Evolutionary conservation across 179 eudicot species (phyloP), one percentile per base, ranked within the genome.

Genomic region (Camellia oleifera): DNA sequence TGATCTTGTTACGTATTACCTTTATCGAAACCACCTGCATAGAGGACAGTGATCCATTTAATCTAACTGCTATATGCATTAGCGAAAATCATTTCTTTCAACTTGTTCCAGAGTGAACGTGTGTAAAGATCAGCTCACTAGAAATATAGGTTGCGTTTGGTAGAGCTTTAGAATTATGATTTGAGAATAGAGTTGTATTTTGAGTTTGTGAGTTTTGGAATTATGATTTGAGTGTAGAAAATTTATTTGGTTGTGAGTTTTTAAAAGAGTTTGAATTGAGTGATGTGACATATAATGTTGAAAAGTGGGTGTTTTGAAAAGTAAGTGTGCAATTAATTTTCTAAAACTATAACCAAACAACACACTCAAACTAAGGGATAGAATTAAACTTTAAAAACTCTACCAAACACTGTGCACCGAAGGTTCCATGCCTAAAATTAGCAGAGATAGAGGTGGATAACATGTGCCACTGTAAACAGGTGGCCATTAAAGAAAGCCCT

Each of bases 1-100:
- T 96, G 77, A 90, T 77, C 85, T 94, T 96, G 88, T 92, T 96
- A 5, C 97, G 94, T 75, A 96, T 96, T 17, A 96, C 91, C 81
- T 94, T 96, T 70, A 89, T 91, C 7, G 99, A 94, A 53, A 96
- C 63, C 77, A 96, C 99, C 94, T n/a, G 84, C 79, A 83, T 18
- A 14, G 9, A 44, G 13, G 45, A 62, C 56, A n/a, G 0, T 23
- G 52, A 5, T 45, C 67, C 78, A 74, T 54, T 74, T 66, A 74
- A 14, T 15, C 45, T 26, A 13, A 65, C n/a, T 64, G 44, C 11
- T 77, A 15, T 10, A 77, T 32, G 12, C 50, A 66, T 56, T 12
- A 62, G 57, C 23, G 14, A 14, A 44, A 8, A 44, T 5, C 63
- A 4, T 53, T 53, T 73, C 42, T 12, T 54, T 52, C 15, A 73